Conservation (phyloP, 768 basidiomycete species). For the Phanerochaete sordida region DNA sequence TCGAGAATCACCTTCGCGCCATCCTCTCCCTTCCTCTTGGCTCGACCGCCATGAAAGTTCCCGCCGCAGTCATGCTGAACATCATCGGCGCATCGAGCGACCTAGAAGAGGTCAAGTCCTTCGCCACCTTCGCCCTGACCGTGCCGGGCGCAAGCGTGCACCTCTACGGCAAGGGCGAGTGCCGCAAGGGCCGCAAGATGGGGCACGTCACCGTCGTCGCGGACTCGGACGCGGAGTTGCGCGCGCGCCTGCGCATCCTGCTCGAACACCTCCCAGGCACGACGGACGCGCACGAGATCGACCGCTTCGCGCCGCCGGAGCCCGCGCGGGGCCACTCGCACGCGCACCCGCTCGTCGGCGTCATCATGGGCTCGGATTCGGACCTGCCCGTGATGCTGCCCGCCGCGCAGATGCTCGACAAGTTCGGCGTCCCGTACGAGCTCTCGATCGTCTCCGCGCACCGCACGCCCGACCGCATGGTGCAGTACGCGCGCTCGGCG, state of each 20-base stretch:
- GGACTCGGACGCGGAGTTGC: slow-evolving; percentile 71
- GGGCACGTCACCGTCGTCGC: slow-evolving; percentile 93
- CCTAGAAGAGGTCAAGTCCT: slow-evolving; percentile 53
- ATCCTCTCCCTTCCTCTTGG: slow-evolving; percentile 90
- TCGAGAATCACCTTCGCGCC: slow-evolving; percentile 94
- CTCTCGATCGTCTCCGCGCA: slow-evolving; percentile 96
- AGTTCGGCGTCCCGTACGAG: slow-evolving; percentile 86
- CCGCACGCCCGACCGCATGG: slow-evolving; percentile 84
- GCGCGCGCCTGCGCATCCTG: slow-evolving; percentile 66
- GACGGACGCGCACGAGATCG: slow-evolving; percentile 40
- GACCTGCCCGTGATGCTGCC: slow-evolving; percentile 94
- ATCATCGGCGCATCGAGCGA: slow-evolving; percentile 79
- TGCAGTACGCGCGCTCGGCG: slow-evolving; percentile 78
- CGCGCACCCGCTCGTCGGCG: slow-evolving; percentile 73
- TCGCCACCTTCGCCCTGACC: slow-evolving; percentile 56
- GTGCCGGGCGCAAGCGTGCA: slow-evolving; percentile 80
- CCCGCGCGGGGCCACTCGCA: slow-evolving; percentile 53
- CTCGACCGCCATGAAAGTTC: slow-evolving; percentile 82
- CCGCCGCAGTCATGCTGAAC: slow-evolving; percentile 90
- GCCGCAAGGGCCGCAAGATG: slow-evolving; percentile 92
- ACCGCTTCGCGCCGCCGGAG: slow-evolving; percentile 46
- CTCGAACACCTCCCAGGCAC: slow-evolving; percentile 59
- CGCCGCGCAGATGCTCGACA: slow-evolving; percentile 78
- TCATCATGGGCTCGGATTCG: slow-evolving; percentile 99
- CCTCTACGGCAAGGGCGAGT: slow-evolving; percentile 92